Percentiles rank a stretch among this genome's conserved stretches.
phyloP scores from a whole-genome alignment of 2,329 filamentous ascomycete species.

The Sodiomyces alkalinus region DNA sequence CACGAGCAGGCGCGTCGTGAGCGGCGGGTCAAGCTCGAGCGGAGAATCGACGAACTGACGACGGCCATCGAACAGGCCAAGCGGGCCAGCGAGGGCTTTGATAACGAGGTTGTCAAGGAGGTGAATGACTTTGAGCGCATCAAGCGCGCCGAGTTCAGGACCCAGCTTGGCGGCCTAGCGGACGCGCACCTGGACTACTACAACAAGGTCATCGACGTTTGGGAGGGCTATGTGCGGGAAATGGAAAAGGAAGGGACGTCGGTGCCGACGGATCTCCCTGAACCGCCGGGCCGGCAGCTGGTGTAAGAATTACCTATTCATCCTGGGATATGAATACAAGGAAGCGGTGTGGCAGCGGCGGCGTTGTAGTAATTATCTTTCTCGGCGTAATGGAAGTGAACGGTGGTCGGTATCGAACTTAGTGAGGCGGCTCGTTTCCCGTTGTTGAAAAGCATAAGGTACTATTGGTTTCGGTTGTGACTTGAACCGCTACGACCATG shows the following conservation, averaged over 20 bases:
- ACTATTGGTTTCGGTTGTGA: no score
- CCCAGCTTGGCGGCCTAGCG: slow-evolving; percentile 69
- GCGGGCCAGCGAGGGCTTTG: slow-evolving; percentile 79
- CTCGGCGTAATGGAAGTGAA: no score
- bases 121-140: slow-evolving; percentile 91
- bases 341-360: no score
- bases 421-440: no score
- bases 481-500: no score
- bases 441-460: no score
- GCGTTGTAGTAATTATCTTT: no score
- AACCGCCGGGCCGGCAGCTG: slow-evolving; percentile 6
- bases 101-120: slow-evolving; percentile 89
- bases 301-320: background rate
- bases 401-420: no score
- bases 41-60: slow-evolving; percentile 84
- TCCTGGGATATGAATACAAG: no score
- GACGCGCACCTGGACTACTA: slow-evolving; percentile 84
- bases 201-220: slow-evolving; percentile 60
- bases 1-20: slow-evolving; percentile 85
- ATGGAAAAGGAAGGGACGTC: slow-evolving; percentile 54
- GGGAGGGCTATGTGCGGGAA: slow-evolving; percentile 80
- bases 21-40: slow-evolving; percentile 74
- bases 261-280: slow-evolving; percentile 4
- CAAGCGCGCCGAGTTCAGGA: slow-evolving; percentile 84
- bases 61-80: slow-evolving; percentile 79